These are phyloP conservation scores for Globisporangium abappressorium DNA, from an alignment of 352 stramenopile genomes.

Conservation along the genomic window DNA sequence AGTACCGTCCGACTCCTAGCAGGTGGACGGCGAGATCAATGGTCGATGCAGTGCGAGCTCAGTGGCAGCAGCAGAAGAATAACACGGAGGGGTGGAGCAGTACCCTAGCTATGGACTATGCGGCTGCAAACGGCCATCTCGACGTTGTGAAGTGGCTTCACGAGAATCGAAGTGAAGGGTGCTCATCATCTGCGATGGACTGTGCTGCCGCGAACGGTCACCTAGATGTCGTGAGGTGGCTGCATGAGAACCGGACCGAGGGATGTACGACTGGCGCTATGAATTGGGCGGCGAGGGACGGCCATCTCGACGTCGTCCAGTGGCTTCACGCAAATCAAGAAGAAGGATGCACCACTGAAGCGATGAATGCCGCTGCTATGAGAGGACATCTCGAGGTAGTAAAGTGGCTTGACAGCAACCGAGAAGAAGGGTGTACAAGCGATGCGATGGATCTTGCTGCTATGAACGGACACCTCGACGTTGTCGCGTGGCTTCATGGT, in stretches of 20 bases:
- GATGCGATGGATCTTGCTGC: slow-evolving; percentile 5
- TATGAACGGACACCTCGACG: not conserved
- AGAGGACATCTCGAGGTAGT: not conserved
- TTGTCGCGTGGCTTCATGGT: not conserved
- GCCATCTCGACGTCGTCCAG: not conserved
- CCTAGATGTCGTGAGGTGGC: not conserved
- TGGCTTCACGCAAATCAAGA: not conserved
- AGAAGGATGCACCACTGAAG: not conserved
- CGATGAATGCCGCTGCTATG: not conserved
- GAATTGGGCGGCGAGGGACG: not conserved
- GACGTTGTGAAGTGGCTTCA: not conserved
- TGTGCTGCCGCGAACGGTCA: not conserved
- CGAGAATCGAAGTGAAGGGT: not conserved
- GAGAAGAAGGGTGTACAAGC: not conserved
- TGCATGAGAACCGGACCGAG: not conserved
- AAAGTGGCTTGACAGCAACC: slow-evolving; percentile 1
- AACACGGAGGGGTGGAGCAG: no score
- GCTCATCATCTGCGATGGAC: not conserved
- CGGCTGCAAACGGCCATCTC: not conserved
- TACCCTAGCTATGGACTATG: not conserved
- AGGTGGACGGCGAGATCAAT: not conserved
- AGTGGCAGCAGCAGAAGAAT: not conserved
- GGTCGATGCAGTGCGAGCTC: not conserved
- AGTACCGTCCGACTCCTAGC: not conserved
- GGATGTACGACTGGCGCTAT: not conserved